Base-by-base conservation (phyloP, 352 stramenopile genomes). In the Blastocystis sp. region DNA sequence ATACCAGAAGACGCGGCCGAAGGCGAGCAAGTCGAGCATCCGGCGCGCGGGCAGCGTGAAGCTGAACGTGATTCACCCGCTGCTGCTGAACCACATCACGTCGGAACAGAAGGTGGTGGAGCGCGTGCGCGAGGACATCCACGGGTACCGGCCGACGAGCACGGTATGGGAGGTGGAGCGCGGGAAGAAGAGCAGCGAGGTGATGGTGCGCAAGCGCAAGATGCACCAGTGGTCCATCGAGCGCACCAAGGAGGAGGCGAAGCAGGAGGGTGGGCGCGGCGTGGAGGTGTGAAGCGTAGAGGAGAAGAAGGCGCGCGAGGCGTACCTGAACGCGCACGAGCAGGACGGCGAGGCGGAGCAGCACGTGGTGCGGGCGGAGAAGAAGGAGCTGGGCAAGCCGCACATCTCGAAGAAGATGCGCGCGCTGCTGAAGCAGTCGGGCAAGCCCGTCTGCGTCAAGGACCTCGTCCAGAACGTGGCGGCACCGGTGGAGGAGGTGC, bases 21-120 rank as follows among this genome's bases (percentile, higher is more conserved):
- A 98, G 89, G 94, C 96, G 45, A 97, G 93, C n/a, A 96, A 94
- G 89, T 91, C 95, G 69, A 97, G 94, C 53, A 96, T 98, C 81
- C 94, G 94, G 89, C 93, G 95, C 76, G 93, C 94, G 2, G 98
- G 98, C 92, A 93, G 94, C 48, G 91, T 98, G 66, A 92, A 91
- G 11, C 87, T 92, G 60, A 97, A 96, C 87, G 94, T 95, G 65
- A 89, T 96, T 3, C 95, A 98, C 89, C 96, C 95, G 88, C 91
- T 98, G 38, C 93, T 98, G 34, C 65, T 88, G 10, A 48, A 28
- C 11, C 28, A 34, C 5, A 21, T 80, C 5, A 43, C 21, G 1
- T 41, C 4, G 11, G 40, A 5, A 2, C 66, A 86, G 17, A 28
- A 28, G 3, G 17, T 11, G 38, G 19, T 87, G 19, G 82, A 88